Conservation (phyloP, 179 eudicot species). For the Camellia oleifera region DNA sequence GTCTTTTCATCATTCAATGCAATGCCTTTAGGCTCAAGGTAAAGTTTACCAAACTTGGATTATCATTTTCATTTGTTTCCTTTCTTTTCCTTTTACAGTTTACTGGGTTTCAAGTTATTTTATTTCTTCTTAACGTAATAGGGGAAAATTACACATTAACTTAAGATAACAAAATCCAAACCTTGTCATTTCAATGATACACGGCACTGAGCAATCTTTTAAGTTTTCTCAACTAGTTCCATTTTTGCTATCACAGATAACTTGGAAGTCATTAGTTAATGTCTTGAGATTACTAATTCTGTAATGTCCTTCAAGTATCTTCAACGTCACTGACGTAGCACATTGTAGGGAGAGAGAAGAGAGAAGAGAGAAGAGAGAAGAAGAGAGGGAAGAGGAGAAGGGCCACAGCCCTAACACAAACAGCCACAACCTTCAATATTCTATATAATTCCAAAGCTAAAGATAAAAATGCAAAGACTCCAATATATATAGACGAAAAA, state of each 20-base stretch:
- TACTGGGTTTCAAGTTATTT: not conserved
- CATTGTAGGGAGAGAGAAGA: no score
- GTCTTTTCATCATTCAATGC: not conserved
- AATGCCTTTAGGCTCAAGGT: not conserved
- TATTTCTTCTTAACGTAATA: not conserved
- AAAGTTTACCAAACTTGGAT: not conserved
- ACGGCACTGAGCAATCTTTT: not conserved
- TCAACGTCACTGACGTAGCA: not conserved
- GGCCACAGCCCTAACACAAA: no score
- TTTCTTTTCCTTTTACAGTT: not conserved
- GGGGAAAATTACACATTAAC: not conserved
- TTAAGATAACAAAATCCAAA: constrained; percentile 1
- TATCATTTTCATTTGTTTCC: not conserved
- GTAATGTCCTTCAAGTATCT: not conserved
- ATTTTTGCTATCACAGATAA: not conserved
- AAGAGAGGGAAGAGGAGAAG: no score
- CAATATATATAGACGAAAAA: no score
- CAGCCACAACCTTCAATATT: no score
- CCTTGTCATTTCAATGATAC: not conserved
- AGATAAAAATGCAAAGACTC: no score
- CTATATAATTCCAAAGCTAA: no score
- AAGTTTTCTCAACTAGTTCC: not conserved
- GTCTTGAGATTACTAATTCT: not conserved
- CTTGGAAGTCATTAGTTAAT: not conserved
- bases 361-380: no score